Percentiles rank a stretch among this genome's conserved stretches.
Evolutionary conservation across 2,329 filamentous ascomycete genomes (phyloP).

Genomic region (Paecilomyces variotii): DNA sequence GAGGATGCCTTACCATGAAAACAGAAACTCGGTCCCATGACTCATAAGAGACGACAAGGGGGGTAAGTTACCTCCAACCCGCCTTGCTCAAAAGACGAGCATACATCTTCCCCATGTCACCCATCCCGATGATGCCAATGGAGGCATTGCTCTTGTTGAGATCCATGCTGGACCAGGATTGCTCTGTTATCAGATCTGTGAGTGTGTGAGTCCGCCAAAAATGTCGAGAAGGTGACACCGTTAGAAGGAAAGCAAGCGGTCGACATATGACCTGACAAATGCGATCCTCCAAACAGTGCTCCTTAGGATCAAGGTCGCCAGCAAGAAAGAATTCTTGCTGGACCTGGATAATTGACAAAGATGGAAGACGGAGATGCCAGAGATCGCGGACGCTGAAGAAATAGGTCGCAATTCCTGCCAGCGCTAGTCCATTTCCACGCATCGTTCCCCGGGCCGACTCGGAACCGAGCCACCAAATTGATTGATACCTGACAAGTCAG

Average conservation of each 20-base stretch:
- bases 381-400: not conserved
- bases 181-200: slow-evolving; percentile 6
- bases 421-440: not conserved
- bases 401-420: not conserved
- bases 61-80: slow-evolving; percentile 79
- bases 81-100: slow-evolving; percentile 78
- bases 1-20: slow-evolving; percentile 23
- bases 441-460: slow-evolving; percentile 22
- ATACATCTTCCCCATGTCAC: slow-evolving; percentile 99
- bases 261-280: not conserved
- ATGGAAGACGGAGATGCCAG: not conserved
- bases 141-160: slow-evolving; percentile 58
- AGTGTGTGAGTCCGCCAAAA: slow-evolving; percentile 1
- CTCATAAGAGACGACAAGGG: slow-evolving; percentile 7
- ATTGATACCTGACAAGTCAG: not conserved
- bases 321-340: not conserved
- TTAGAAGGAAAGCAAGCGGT: not conserved
- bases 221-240: not conserved
- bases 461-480: not conserved
- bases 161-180: slow-evolving; percentile 17
- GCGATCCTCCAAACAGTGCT: not conserved
- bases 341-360: not conserved
- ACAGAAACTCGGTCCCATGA: not conserved
- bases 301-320: not conserved
- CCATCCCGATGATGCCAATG: slow-evolving; percentile 96